Conservation (phyloP, 192 early-diverging fungal species). For the Backusella liffmaniae region DNA sequence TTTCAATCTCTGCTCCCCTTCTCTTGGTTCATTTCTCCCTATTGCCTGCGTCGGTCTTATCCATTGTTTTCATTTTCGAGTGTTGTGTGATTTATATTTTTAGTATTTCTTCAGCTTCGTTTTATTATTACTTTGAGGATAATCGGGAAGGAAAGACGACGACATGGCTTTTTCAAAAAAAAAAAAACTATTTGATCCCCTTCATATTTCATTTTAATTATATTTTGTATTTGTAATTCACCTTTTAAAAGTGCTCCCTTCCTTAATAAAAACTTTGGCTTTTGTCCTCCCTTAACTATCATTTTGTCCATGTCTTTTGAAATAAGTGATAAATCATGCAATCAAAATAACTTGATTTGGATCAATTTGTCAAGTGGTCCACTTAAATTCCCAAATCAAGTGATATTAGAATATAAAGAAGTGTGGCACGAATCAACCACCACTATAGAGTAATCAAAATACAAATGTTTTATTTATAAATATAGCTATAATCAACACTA, state of each 20-base stretch:
- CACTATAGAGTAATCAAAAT: background rate
- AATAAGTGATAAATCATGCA: background rate
- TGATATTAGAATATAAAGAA: background rate
- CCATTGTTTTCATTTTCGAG: background rate
- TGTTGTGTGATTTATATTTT: background rate
- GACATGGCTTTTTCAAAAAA: background rate
- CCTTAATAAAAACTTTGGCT: background rate
- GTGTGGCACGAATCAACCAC: background rate
- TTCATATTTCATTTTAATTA: background rate
- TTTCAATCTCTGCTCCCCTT: background rate
- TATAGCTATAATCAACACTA: background rate
- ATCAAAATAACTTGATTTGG: background rate
- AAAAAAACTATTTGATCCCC: background rate
- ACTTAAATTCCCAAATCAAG: background rate
- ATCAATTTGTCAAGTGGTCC: background rate
- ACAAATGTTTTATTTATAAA: background rate
- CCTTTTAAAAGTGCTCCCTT: background rate
- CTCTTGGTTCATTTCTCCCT: background rate
- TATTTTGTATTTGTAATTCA: background rate
- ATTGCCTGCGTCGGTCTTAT: background rate
- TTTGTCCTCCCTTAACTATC: background rate
- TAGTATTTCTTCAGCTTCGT: background rate
- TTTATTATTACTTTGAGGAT: background rate
- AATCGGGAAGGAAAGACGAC: conserved; percentile 1
- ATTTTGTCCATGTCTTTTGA: background rate